These are phyloP conservation scores for Cyclotella atomus DNA, from an alignment of 108 stramenopile genomes.

Conservation along the genomic window DNA sequence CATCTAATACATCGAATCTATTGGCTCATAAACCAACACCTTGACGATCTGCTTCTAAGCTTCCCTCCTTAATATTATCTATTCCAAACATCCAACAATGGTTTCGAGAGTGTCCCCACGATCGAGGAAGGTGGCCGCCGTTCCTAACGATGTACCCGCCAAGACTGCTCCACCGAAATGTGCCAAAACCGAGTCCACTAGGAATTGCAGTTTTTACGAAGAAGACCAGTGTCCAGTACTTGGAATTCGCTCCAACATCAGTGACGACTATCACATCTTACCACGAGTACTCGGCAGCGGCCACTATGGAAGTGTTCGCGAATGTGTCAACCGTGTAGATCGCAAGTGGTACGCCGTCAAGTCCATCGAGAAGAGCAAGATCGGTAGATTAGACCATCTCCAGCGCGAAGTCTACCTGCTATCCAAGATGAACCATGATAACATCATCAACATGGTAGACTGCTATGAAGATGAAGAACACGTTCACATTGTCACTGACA, in stretches of 20 bases:
- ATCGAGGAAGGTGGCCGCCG: neutral
- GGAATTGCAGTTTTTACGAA: neutral
- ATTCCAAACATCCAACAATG: neutral
- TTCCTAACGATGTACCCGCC: neutral
- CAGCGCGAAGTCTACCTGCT: constrained; percentile 21
- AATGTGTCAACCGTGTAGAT: constrained; percentile 37
- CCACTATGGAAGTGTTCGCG: constrained; percentile 21
- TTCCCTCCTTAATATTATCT: neutral
- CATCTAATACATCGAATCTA: no score
- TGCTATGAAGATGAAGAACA: constrained; percentile 8
- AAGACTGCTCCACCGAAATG: neutral
- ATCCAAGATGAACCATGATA: constrained; percentile 29
- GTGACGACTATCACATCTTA: constrained; percentile 10
- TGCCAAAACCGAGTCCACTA: neutral
- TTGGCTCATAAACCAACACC: neutral
- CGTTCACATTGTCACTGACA: constrained; percentile 1
- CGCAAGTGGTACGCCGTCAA: constrained; percentile 59
- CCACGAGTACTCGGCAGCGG: constrained; percentile 13
- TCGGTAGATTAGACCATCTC: constrained; percentile 34
- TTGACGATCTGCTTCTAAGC: neutral
- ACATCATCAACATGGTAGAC: constrained; percentile 13
- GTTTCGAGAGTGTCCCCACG: neutral
- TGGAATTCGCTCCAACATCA: constrained; percentile 1
- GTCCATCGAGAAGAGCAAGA: constrained; percentile 48
- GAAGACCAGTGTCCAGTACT: neutral